Evolutionary conservation across 805 yeast genomes (phyloP).

Genomic region (Tanozyma kutaoensis): DNA sequence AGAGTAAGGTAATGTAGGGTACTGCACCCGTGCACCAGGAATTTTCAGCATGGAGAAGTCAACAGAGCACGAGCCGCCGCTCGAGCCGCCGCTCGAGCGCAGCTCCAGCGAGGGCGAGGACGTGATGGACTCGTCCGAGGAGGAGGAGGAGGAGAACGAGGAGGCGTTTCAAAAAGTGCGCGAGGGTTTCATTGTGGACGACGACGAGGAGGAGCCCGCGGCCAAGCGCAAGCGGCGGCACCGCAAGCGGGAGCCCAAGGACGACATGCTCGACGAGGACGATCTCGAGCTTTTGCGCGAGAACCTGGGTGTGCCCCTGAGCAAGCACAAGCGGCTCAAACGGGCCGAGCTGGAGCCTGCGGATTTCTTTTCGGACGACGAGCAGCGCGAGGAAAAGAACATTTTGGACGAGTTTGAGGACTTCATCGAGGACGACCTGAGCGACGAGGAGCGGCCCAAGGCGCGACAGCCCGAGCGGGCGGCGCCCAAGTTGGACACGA

Average conservation of each 20-base stretch:
- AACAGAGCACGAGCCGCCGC: too few species aligned
- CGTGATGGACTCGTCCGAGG: conserved; percentile 62
- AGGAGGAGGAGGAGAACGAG: conserved; percentile 84
- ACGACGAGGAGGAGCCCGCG: conserved; percentile 42
- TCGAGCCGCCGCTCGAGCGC: too few species aligned
- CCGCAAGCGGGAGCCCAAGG: conserved; percentile 23
- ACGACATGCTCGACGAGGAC: conserved; percentile 81
- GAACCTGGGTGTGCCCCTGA: conserved; percentile 60
- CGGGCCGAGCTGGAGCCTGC: conserved; percentile 42
- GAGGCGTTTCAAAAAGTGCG: conserved; percentile 75
- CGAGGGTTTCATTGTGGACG: conserved; percentile 91
- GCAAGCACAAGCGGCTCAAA: conserved; percentile 70
- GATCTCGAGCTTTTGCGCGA: conserved; percentile 87
- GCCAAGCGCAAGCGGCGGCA: conserved; percentile 20
- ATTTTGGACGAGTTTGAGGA: conserved; percentile 82
- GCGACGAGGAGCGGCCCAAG: conserved; percentile 47
- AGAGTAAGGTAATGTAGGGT: too few species aligned
- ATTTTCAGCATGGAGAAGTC: too few species aligned
- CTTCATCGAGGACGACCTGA: conserved; percentile 94
- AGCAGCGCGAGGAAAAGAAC: conserved; percentile 18
- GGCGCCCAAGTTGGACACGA: conserved; percentile 38
- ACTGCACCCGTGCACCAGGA: too few species aligned
- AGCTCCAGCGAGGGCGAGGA: conserved; percentile 24
- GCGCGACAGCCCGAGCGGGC: conserved; percentile 17
- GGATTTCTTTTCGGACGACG: conserved; percentile 61